These are phyloP conservation scores for Penstemon newberryi DNA, from an alignment of 257 asterid species.

Conservation along the genomic window DNA sequence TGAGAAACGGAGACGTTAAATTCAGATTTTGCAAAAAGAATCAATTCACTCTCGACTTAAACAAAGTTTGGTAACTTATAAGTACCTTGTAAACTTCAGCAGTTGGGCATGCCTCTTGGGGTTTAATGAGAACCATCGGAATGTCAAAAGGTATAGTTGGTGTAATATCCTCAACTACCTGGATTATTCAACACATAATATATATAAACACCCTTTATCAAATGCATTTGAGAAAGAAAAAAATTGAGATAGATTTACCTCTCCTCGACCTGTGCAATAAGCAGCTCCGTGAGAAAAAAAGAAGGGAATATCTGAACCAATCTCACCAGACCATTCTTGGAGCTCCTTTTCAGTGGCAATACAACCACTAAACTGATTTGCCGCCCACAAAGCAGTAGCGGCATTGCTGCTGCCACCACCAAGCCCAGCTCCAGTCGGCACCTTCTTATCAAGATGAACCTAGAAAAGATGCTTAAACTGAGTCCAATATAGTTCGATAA, in stretches of 20 bases:
- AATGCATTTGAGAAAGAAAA: neutral
- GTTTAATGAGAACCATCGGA: constrained; percentile 94
- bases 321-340: constrained; percentile 94
- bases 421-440: constrained; percentile 98
- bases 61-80: constrained; percentile 11
- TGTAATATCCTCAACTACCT: constrained; percentile 83
- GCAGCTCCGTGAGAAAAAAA: constrained; percentile 98
- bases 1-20: constrained; percentile 38
- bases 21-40: constrained; percentile 10
- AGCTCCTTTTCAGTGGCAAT: constrained; percentile 89
- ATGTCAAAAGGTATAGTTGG: constrained; percentile 57
- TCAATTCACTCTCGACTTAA: neutral
- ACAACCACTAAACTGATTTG: constrained; percentile 85
- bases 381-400: constrained; percentile 99
- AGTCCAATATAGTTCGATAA: neutral
- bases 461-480: constrained; percentile 21
- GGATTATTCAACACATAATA: constrained; percentile 13
- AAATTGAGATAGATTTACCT: constrained; percentile 41
- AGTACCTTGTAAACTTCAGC: constrained; percentile 97
- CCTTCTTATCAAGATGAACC: constrained; percentile 95
- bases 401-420: constrained; percentile 99
- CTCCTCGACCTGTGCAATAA: constrained; percentile 92
- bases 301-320: constrained; percentile 93
- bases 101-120: constrained; percentile 88
- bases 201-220: neutral